Base-by-base conservation (phyloP, 2,329 filamentous ascomycete species). In the Neonectria neomacrospora region DNA sequence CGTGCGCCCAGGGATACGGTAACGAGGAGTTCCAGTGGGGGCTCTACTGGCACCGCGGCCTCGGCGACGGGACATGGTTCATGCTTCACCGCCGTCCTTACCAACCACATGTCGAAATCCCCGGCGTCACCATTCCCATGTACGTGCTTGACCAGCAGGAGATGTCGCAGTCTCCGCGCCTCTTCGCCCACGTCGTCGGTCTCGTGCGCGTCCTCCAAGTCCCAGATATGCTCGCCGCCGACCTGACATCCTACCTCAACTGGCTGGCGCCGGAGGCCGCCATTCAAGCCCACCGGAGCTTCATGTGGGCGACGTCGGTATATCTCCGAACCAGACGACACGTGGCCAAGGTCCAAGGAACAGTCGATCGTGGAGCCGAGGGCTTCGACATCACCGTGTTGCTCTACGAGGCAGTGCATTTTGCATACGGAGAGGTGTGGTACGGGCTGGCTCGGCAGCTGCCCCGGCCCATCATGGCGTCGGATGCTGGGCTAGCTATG, bases 1-100 rank as follows among this genome's bases (percentile, higher is more conserved):
- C 41, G 20, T 67, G 66, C n/a, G 48, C 70, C 6, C 48, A 68
- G 32, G 66, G 68, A 22, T 54, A 64, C 20, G 70, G 61, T 5
- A 65, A 63, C 6, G 73, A 76, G 41, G 73, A 78, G 45, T 79
- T 79, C 50, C 68, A 71, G 66, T 79, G 77, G 77, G 77, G 76
- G n/a, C 58, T 79, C 50, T 79, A 79, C 66, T 76, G 71, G 64
- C 74, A 79, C 54, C 72, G 72, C 39, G 59, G 57, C 44, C 62
- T 66, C 22, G 63, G 64, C 23, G 63, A 73, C 32, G 72, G 76
- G 22, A 73, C 70, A 9, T 74, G 72, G 73, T 76, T 76, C 60
- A 67, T 55, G 30, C 67, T 67, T 54, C 61, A 56, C 39, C 63
- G 45, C 37, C 50, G 47, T 5, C 22, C 50, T 7, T 48, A 45